A percentile compares a stretch with the other conserved stretches of the same genome.
phyloP scores from a whole-genome alignment of 2,329 filamentous ascomycete species.

The Chaetomium olivaceum region DNA sequence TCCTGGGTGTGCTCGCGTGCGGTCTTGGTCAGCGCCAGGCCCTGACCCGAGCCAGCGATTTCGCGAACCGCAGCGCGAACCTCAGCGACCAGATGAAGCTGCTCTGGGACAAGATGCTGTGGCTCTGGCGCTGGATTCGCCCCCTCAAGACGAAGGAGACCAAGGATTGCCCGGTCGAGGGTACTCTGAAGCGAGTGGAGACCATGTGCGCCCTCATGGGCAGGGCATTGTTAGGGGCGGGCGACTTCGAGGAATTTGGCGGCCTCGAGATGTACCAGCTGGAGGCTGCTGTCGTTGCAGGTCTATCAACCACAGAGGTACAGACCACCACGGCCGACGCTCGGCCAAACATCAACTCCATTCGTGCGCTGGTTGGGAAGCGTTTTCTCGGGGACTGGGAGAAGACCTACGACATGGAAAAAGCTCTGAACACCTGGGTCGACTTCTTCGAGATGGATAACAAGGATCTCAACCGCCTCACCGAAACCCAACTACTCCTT shows the following conservation, averaged over 20 bases:
- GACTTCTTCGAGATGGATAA: conserved; percentile 20
- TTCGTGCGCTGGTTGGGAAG: not conserved
- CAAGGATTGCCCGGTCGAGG: not conserved
- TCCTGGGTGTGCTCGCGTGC: conserved; percentile 22
- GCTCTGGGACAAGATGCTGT: conserved; percentile 35
- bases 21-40: conserved; percentile 21
- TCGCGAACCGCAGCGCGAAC: not conserved
- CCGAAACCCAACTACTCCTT: not conserved
- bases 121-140: conserved; percentile 20
- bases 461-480: not conserved
- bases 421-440: conserved; percentile 24
- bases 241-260: conserved; percentile 6
- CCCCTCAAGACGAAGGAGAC: not conserved
- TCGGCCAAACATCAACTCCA: not conserved
- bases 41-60: conserved; percentile 1
- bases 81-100: conserved; percentile 30
- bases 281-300: conserved; percentile 12
- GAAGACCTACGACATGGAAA: conserved; percentile 1
- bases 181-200: not conserved
- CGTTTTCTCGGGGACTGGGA: conserved; percentile 12
- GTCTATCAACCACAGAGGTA: not conserved
- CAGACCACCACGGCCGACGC: not conserved
- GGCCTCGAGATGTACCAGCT: conserved; percentile 10
- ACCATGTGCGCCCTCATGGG: conserved; percentile 2
- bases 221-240: not conserved